Evolutionary conservation across 2,329 filamentous ascomycete species (phyloP), one percentile per base, ranked within the genome.

Genomic region (Trichoderma pleuroti): DNA sequence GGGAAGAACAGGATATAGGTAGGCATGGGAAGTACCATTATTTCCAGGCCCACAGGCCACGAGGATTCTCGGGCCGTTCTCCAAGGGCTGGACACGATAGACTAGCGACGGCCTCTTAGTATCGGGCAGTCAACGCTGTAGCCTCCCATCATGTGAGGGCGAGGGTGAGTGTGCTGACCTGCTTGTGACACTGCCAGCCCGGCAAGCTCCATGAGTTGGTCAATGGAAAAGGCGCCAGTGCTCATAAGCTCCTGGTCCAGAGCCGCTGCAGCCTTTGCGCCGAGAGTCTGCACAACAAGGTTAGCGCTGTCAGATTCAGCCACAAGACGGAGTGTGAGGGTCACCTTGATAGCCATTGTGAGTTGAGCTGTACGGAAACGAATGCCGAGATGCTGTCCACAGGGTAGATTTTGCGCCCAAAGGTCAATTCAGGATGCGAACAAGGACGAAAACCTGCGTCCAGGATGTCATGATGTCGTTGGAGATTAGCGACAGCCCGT

Each of bases 201-300:
- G 56, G 96, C 96, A 9, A 99, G 84, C 79, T 98, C 96, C 96
- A 99, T 98, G 62, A 99, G 85, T 81, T 99, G 96, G 78, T 98
- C 96, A 69, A 99, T 88, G 12, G 93, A 97, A 82, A 97, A 99
- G 10, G 92, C 94, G 1, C 90, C 89, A 12, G 88, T 88, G 78
- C 89, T 92, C 94, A 99, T 98, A 73, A 99, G 90, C 79, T 99
- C 95, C 80, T 93, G 91, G 79, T 99, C 96, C 21, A 99, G 87
- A 61, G 93, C 92, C 0, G 93, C 91, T 0, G 96, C 96, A 74
- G 93, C 93, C 82, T 96, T 94, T 54, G 95, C 91, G 11, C 91
- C 91, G 30, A 99, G 87, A 30, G 94, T 97, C 93, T 97, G 8
- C 16, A 24, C 42, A 64, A 52, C 56, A 30, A n/a, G 16, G 52